A percentile compares a stretch with the other conserved stretches of the same genome.
phyloP scores from a whole-genome alignment of 2,329 filamentous ascomycete species.

The Verticillium dahliae region DNA sequence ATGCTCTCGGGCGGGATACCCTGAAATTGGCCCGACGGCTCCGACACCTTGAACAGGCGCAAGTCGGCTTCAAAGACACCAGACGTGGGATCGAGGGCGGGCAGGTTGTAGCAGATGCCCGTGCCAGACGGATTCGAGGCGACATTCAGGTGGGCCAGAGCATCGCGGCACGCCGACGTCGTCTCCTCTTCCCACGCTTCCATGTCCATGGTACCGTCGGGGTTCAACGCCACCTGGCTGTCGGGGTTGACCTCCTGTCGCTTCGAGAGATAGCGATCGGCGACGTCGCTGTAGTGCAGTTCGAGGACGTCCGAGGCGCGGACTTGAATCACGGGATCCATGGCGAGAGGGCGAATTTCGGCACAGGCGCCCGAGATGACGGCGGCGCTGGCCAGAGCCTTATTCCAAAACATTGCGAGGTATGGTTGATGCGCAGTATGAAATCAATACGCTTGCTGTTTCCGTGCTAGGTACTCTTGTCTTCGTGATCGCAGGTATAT shows the following conservation, averaged over 20 bases:
- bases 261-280: slow-evolving; percentile 14
- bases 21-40: slow-evolving; percentile 46
- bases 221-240: slow-evolving; percentile 26
- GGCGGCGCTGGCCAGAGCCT: slow-evolving; percentile 7
- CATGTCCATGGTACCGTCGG: slow-evolving; percentile 42
- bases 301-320: slow-evolving; percentile 13
- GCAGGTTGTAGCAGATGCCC: slow-evolving; percentile 77
- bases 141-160: slow-evolving; percentile 47
- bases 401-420: slow-evolving; percentile 10
- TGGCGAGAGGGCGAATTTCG: slow-evolving; percentile 8
- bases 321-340: slow-evolving; percentile 21
- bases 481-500: not conserved
- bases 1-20: slow-evolving; percentile 46
- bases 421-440: not conserved
- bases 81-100: slow-evolving; percentile 57
- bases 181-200: slow-evolving; percentile 49
- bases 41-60: slow-evolving; percentile 63
- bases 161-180: slow-evolving; percentile 49
- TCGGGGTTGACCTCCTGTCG: slow-evolving; percentile 8
- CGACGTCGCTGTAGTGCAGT: slow-evolving; percentile 9
- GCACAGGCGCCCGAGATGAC: slow-evolving; percentile 9
- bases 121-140: slow-evolving; percentile 70
- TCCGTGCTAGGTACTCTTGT: too few species aligned
- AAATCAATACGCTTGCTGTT: not conserved
- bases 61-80: slow-evolving; percentile 74